A percentile compares a stretch with the other conserved stretches of the same genome.
Evolutionary conservation across 805 yeast species (phyloP).

Genomic region (Clavispora asparagi): DNA sequence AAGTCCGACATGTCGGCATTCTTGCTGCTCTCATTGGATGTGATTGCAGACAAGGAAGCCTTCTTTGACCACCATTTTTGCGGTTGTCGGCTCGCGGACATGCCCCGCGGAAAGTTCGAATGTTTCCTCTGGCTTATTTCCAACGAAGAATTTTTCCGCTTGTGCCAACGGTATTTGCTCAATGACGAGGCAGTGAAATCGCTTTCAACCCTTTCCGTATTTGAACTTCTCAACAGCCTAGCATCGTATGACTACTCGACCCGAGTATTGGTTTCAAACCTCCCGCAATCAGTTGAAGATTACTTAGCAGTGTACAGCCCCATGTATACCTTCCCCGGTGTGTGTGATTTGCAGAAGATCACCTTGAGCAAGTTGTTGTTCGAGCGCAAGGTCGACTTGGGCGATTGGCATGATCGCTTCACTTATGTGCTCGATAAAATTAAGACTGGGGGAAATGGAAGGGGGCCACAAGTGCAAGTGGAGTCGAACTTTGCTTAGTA

Average conservation of each 20-base stretch:
- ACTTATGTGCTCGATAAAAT: constrained; percentile 2
- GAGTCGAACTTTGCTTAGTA: not conserved
- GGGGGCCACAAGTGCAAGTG: constrained; percentile 6
- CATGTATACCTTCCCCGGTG: not conserved
- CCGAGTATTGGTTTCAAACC: constrained; percentile 2
- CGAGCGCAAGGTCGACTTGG: constrained; percentile 3
- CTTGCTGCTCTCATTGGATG: not conserved
- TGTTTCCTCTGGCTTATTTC: constrained; percentile 1
- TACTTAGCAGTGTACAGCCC: constrained; percentile 1
- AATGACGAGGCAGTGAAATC: not conserved
- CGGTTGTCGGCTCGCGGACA: not conserved
- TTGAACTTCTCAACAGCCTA: not conserved
- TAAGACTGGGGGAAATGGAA: constrained; percentile 1
- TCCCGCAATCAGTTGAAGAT: constrained; percentile 1
- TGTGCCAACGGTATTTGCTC: constrained; percentile 1
- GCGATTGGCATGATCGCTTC: constrained; percentile 4
- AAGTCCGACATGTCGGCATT: not conserved
- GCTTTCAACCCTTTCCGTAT: constrained; percentile 1
- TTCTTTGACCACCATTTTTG: constrained; percentile 2
- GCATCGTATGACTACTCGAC: constrained; percentile 2
- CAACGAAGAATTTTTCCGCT: constrained; percentile 3
- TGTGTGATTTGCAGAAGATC: constrained; percentile 2
- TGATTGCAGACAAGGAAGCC: constrained; percentile 2
- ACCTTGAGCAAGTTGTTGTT: constrained; percentile 3
- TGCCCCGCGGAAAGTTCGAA: not conserved